phyloP scores from a whole-genome alignment of 1,284 basidiomycete genomes.

The Ustilago bromivora region DNA sequence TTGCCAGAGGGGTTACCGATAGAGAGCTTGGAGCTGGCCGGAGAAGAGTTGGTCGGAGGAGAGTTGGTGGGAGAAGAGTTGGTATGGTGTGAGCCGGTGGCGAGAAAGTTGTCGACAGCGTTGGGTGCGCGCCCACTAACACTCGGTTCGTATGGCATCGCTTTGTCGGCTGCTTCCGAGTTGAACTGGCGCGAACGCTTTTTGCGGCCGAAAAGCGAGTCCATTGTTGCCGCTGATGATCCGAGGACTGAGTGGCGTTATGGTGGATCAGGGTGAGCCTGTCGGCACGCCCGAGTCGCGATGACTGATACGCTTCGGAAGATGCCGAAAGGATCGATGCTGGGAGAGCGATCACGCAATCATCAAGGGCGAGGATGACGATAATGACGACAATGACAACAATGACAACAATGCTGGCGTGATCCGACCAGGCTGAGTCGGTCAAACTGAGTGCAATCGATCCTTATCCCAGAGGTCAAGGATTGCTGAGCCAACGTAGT shows the following conservation, averaged over 20 bases:
- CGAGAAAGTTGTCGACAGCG: constrained; percentile 29
- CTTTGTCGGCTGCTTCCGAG: constrained; percentile 53
- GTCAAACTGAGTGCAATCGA: neutral
- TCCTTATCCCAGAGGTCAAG: too few relatives aligned
- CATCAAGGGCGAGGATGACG: constrained; percentile 17
- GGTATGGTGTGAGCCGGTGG: constrained; percentile 4
- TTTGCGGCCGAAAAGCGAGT: constrained; percentile 55
- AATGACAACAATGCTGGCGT: neutral
- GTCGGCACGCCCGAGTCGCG: neutral
- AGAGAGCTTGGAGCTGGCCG: constrained; percentile 30
- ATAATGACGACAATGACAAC: constrained; percentile 4
- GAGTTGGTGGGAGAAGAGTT: constrained; percentile 15
- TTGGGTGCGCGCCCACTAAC: constrained; percentile 43
- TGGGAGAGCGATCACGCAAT: neutral
- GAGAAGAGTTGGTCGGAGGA: constrained; percentile 4
- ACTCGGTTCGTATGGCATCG: constrained; percentile 56
- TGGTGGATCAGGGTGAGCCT: neutral
- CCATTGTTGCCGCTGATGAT: constrained; percentile 28
- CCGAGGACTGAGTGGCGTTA: neutral
- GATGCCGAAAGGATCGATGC: constrained; percentile 6
- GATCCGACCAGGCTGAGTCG: neutral
- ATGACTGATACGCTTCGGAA: neutral
- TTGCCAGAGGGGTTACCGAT: constrained; percentile 50
- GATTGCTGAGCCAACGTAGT: too few relatives aligned
- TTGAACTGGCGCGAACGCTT: constrained; percentile 57